Percentiles rank a stretch among this genome's conserved stretches.
phyloP scores from a whole-genome alignment of 2,329 filamentous ascomycete genomes.

The Botryotinia calthae region DNA sequence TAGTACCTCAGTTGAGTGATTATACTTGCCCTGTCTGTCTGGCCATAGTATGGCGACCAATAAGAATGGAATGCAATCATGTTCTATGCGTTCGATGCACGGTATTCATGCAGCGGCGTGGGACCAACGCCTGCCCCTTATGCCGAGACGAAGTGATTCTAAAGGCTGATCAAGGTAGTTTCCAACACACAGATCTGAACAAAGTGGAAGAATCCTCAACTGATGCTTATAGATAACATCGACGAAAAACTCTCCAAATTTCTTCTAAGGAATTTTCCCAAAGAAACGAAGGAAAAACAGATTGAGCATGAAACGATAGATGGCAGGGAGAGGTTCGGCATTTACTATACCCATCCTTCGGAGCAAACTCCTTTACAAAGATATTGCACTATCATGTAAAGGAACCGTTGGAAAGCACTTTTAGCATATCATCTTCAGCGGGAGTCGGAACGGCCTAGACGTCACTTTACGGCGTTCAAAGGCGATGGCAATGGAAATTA shows the following conservation, averaged over 20 bases:
- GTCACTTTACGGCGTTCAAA: background rate
- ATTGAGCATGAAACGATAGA: conserved; percentile 71
- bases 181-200: background rate
- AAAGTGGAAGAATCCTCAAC: background rate
- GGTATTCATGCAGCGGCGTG: conserved; percentile 71
- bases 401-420: background rate
- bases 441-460: background rate
- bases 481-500: background rate
- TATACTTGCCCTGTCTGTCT: conserved; percentile 81
- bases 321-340: conserved; percentile 70
- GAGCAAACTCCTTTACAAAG: conserved; percentile 40
- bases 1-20: conserved; percentile 80
- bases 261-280: conserved; percentile 72
- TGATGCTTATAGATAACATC: conserved; percentile 57
- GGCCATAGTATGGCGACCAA: conserved; percentile 74
- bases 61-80: conserved; percentile 72
- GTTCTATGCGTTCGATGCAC: conserved; percentile 83
- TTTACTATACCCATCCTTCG: conserved; percentile 51
- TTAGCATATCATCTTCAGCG: background rate
- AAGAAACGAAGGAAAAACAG: conserved; percentile 65
- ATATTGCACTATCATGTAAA: conserved; percentile 59
- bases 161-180: conserved; percentile 62
- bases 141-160: conserved; percentile 72
- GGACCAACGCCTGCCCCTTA: conserved; percentile 68
- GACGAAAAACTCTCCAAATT: conserved; percentile 67